A percentile compares a stretch with the other conserved stretches of the same genome.
These are phyloP conservation scores for Fusarium udum DNA, from an alignment of 2,329 filamentous ascomycete genomes.

Conservation along the genomic window DNA sequence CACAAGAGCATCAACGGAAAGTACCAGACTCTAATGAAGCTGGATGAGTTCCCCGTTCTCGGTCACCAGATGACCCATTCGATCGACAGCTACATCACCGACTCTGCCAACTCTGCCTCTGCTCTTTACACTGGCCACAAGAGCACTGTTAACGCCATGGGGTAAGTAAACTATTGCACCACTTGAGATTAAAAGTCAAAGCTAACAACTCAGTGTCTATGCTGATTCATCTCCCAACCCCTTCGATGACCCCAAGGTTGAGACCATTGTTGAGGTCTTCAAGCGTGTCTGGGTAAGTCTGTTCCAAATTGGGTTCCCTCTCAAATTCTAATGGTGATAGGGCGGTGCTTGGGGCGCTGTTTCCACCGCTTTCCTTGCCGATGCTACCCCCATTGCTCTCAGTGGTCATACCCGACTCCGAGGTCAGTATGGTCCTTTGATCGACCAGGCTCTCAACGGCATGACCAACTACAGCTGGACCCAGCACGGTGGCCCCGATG, in stretches of 20 bases:
- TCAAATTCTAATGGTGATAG: conserved; percentile 39
- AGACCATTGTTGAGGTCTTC: conserved; percentile 83
- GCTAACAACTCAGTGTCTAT: conserved; percentile 64
- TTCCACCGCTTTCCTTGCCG: conserved; percentile 82
- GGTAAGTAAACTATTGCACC: conserved; percentile 50
- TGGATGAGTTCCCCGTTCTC: conserved; percentile 86
- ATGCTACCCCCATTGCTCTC: conserved; percentile 83
- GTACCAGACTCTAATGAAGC: conserved; percentile 77
- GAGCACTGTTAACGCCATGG: conserved; percentile 82
- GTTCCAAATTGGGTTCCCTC: background rate
- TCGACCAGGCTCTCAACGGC: conserved; percentile 80
- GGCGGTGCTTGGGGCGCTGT: conserved; percentile 71
- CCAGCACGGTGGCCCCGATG: conserved; percentile 76
- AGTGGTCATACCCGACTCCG: conserved; percentile 78
- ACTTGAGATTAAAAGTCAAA: background rate
- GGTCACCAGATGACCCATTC: conserved; percentile 92
- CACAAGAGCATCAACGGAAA: conserved; percentile 87
- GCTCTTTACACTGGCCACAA: conserved; percentile 87
- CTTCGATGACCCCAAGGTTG: conserved; percentile 87
- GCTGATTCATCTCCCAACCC: conserved; percentile 76
- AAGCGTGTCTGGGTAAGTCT: conserved; percentile 70
- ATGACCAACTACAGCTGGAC: conserved; percentile 86
- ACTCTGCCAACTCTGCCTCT: conserved; percentile 85
- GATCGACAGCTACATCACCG: conserved; percentile 85
- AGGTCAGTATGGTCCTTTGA: conserved; percentile 73